Conservation (phyloP, 768 basidiomycete species). For the Tricholoma bakamatsutake region DNA sequence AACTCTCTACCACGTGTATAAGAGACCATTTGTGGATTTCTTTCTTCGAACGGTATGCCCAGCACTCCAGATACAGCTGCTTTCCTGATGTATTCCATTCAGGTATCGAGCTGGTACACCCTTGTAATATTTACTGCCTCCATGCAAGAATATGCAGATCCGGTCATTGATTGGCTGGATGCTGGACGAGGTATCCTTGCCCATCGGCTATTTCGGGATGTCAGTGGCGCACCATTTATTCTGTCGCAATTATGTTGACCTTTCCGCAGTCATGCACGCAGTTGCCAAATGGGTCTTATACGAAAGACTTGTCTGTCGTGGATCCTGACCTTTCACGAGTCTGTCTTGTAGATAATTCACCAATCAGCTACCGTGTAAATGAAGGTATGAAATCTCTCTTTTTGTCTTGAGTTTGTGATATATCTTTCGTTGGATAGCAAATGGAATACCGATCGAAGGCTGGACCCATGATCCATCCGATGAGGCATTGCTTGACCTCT, state of each 20-base stretch:
- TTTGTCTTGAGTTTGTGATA: slow-evolving; percentile 1
- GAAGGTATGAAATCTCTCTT: slow-evolving; percentile 56
- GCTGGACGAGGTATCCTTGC: slow-evolving; percentile 87
- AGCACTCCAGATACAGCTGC: background rate
- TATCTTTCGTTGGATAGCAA: slow-evolving; percentile 48
- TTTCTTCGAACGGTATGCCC: slow-evolving; percentile 76
- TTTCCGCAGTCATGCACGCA: slow-evolving; percentile 78
- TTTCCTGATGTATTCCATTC: slow-evolving; percentile 11
- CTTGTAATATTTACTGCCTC: slow-evolving; percentile 98
- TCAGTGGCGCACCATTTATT: slow-evolving; percentile 32
- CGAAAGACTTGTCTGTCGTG: slow-evolving; percentile 85
- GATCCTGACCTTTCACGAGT: slow-evolving; percentile 90
- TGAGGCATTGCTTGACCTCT: slow-evolving; percentile 90
- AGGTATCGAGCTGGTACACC: slow-evolving; percentile 99
- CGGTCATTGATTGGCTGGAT: slow-evolving; percentile 99
- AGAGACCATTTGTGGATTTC: slow-evolving; percentile 95
- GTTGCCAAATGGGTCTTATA: slow-evolving; percentile 88
- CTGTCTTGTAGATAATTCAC: slow-evolving; percentile 95
- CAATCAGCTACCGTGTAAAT: slow-evolving; percentile 85
- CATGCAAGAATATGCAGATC: slow-evolving; percentile 99
- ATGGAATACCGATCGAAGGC: slow-evolving; percentile 98
- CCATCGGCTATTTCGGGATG: slow-evolving; percentile 89
- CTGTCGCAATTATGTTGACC: slow-evolving; percentile 4
- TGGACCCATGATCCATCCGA: slow-evolving; percentile 98
- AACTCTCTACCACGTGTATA: slow-evolving; percentile 96